Base-by-base conservation (phyloP, 2,329 filamentous ascomycete species). In the Emergomyces orientalis region DNA sequence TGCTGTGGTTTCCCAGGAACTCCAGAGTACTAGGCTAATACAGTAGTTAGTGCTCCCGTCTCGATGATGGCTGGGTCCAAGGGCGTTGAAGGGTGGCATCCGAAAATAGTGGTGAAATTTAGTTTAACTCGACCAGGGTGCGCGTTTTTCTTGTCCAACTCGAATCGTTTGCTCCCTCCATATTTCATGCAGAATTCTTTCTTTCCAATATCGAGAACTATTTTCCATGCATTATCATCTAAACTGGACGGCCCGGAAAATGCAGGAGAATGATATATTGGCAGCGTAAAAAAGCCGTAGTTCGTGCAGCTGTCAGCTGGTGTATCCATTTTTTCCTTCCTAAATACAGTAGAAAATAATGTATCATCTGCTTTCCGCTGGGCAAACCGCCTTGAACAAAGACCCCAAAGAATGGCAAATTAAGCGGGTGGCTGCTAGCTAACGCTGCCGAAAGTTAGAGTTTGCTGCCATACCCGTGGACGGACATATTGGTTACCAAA, bases 391-490 rank as follows among this genome's bases (percentile, higher is more conserved):
- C 25, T 37, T 19, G 30, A 22, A 41, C 52, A 55, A 37, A 52
- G 49, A 34, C 30, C 1, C 2, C 13, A 3, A 11, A 17, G 17
- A n/a, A n/a, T 6, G 30, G 3, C n/a, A 56, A 56, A 37, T 25
- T 39, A 39, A 13, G 30, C 34, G 54, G 54, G 54, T 56, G 54
- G 54, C 54, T 39, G 47, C 11, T 49, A 49, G 54, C 30, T 37
- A 56, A 41, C n/a, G 11, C 32, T 39, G 47, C 34, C 34, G 54
- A 56, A 17, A 41, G 54, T 56, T 56, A 56, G 34, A 39, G 51
- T 54, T 54, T 34, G 51, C 47, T 49, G 51, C 51, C 51, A 34
- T 54, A 30, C n/a, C n/a, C n/a, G n/a, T n/a, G n/a, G n/a, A n/a
- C 51, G 27, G 17, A 27, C 22, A 27, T 49, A 27, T 22, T 27